These are phyloP conservation scores for Trichoderma asperelloides DNA, from an alignment of 495 filamentous ascomycete species.

Conservation along the genomic window DNA sequence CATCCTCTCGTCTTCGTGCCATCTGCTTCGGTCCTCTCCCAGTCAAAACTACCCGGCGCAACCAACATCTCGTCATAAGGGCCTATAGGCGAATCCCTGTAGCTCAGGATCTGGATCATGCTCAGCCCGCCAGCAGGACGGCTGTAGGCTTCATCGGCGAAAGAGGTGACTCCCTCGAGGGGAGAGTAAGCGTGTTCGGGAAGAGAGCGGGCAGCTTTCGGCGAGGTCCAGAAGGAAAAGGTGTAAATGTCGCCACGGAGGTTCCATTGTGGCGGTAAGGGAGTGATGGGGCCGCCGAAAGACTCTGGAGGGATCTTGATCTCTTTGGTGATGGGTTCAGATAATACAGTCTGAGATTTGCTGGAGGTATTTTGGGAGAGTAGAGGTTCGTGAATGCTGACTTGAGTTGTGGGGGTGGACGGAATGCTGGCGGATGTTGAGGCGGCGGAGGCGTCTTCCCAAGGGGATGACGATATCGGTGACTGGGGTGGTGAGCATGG, in stretches of 20 bases:
- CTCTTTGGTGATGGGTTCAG: neutral
- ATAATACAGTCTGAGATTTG: neutral
- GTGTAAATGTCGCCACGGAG: conserved; percentile 30
- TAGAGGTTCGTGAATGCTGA: neutral
- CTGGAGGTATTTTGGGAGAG: neutral
- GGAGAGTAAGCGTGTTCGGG: conserved; percentile 29
- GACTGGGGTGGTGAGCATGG: neutral
- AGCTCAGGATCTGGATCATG: conserved; percentile 39
- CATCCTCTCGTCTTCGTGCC: conserved; percentile 15
- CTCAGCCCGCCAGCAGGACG: conserved; percentile 35
- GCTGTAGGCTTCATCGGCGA: conserved; percentile 19
- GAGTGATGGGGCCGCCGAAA: conserved; percentile 10
- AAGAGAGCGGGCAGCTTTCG: conserved; percentile 16
- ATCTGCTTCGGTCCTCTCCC: conserved; percentile 23
- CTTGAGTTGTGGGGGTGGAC: neutral
- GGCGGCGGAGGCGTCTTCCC: neutral
- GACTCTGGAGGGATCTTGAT: neutral
- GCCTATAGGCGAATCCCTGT: conserved; percentile 40
- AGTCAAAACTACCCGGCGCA: conserved; percentile 33
- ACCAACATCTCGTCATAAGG: conserved; percentile 44
- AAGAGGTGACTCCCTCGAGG: conserved; percentile 28
- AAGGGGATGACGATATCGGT: neutral
- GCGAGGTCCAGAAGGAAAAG: conserved; percentile 26
- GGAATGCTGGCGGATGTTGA: neutral
- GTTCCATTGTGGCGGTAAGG: conserved; percentile 31